Base-by-base conservation (phyloP, 2,329 filamentous ascomycete genomes). In the Apiospora hydei region DNA sequence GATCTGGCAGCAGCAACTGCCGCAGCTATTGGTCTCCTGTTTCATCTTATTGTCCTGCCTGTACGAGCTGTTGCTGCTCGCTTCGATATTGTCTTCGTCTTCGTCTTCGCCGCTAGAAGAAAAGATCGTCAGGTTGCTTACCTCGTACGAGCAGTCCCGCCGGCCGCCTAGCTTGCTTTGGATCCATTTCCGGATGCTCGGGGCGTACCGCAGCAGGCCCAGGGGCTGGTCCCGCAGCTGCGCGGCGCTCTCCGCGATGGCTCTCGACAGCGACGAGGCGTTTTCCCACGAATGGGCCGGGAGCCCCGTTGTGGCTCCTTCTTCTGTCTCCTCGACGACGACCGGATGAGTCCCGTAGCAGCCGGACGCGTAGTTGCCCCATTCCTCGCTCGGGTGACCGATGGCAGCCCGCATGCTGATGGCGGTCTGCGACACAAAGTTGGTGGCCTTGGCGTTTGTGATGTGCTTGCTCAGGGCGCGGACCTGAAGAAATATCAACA, bases 51-150 rank as follows among this genome's bases (percentile, higher is more conserved):
- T 38, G 34, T 38, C 34, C 34, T 38, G 34, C 34, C 7, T 8
- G n/a, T 10, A 24, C 8, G 47, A 24, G 14, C 61, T 49, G 38
- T 26, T 18, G 26, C 26, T 30, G 26, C 26, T 30, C 26, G 26
- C 26, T 30, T 30, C 26, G 26, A 30, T 30, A 30, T 30, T 57
- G 4, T 43, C 69, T 2, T 70, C 71, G 21, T 71, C 74, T 72
- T 2, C 61, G 4, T 43, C 69, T 2, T 70, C 71, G 21, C 71
- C 74, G 67, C 82, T 77, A 30, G 26, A 30, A 30, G 26, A 30
- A 30, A 86, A 84, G 3, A 76, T 79, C 43, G 82, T 80, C 2
- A 86, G 69, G 73, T 87, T 87, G 76, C 85, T 87, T 11, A 87
- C 71, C 75, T 86, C 84, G 70, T 83, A 86, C 6, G 83, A 84